phyloP scores from a whole-genome alignment of 345 rosid genomes.

The Linum tenue region DNA sequence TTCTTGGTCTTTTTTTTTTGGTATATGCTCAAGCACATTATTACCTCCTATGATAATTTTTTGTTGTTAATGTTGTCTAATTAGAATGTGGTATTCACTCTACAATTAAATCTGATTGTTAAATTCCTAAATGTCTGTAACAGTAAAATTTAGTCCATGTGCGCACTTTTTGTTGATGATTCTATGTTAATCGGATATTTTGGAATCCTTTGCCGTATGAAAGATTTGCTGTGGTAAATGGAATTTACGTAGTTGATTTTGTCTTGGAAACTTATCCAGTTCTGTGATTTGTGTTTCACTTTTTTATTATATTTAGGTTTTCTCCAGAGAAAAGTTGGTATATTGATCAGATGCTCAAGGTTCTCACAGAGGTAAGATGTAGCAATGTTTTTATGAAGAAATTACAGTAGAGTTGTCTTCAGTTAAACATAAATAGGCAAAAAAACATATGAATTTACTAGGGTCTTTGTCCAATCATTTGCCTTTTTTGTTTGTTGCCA shows the following conservation, averaged over 20 bases:
- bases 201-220: neutral
- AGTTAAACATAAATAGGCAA: neutral
- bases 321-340: constrained; percentile 95
- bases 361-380: constrained; percentile 74
- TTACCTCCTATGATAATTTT: neutral
- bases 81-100: neutral
- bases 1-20: neutral
- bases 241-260: neutral
- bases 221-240: neutral
- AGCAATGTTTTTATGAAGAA: neutral
- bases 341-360: constrained; percentile 99
- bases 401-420: neutral
- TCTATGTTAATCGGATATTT: too few relatives aligned
- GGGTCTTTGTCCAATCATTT: neutral
- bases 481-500: neutral
- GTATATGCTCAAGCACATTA: neutral
- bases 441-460: neutral
- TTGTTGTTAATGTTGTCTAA: neutral
- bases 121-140: too few relatives aligned
- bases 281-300: neutral
- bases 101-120: neutral
- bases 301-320: constrained; percentile 51
- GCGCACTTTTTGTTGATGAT: neutral
- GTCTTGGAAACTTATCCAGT: neutral
- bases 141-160: neutral